Percentiles rank a stretch among this genome's conserved stretches.
Conservation (phyloP, 208 protist genomes). For the Wallacemonas sp. region DNA sequence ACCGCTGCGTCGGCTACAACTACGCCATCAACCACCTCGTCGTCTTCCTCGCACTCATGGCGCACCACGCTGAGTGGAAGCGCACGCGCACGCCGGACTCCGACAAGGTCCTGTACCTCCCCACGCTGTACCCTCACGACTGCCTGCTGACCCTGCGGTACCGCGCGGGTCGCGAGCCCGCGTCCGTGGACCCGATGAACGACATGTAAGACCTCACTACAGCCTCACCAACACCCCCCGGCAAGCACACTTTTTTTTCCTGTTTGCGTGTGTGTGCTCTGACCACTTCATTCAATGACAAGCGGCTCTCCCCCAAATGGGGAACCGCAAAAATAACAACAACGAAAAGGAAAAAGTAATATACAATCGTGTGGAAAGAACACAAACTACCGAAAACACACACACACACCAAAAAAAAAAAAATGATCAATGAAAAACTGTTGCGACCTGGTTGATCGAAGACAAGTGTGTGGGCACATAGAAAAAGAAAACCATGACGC, state of each 20-base stretch:
- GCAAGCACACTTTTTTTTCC: too few species aligned
- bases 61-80: conserved; percentile 74
- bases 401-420: too few species aligned
- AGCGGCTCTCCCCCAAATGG: too few species aligned
- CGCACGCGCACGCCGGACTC: conserved; percentile 82
- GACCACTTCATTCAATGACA: too few species aligned
- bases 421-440: too few species aligned
- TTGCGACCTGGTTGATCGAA: too few species aligned
- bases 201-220: too few species aligned
- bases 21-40: conserved; percentile 95
- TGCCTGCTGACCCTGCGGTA: conserved; percentile 72
- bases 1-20: conserved; percentile 94
- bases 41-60: conserved; percentile 80
- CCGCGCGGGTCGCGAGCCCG: conserved; percentile 36
- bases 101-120: conserved; percentile 91
- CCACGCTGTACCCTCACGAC: conserved; percentile 93
- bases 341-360: neutral
- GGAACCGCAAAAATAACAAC: neutral
- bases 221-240: too few species aligned
- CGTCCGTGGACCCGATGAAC: conserved; percentile 6
- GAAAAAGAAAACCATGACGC: too few species aligned
- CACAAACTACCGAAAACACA: neutral
- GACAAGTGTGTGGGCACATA: too few species aligned
- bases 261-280: too few species aligned
- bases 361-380: neutral